phyloP scores from a whole-genome alignment of 352 stramenopile species.

The Globisporangium cederbergense region DNA sequence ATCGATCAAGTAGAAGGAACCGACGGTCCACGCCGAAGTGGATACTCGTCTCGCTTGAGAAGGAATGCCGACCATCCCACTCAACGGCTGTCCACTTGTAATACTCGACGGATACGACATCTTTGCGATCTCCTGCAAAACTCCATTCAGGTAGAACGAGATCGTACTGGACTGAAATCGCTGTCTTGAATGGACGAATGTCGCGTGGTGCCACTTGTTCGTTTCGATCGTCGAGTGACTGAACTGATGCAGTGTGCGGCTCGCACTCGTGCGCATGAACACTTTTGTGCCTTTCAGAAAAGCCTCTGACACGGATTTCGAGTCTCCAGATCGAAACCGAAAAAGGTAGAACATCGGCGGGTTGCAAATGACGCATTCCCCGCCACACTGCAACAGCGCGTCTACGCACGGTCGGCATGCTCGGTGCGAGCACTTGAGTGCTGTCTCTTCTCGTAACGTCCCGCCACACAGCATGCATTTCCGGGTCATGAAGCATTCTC shows the following conservation, averaged over 20 bases:
- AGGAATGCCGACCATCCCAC: conserved; percentile 53
- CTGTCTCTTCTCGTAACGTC: conserved; percentile 38
- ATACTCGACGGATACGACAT: conserved; percentile 66
- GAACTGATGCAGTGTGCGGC: conserved; percentile 51
- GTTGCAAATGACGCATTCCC: conserved; percentile 72
- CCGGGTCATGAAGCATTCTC: conserved; percentile 48
- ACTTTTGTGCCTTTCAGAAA: conserved; percentile 63
- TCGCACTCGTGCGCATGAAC: conserved; percentile 60
- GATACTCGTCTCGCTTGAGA: conserved; percentile 44
- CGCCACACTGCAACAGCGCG: conserved; percentile 44
- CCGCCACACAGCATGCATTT: conserved; percentile 55
- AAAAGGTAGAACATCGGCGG: conserved; percentile 72
- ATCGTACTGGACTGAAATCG: conserved; percentile 69
- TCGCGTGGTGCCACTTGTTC: conserved; percentile 46
- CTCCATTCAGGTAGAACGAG: conserved; percentile 57
- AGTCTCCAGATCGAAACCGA: conserved; percentile 62
- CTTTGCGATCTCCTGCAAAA: conserved; percentile 66
- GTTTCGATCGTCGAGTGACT: conserved; percentile 38
- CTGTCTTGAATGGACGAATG: conserved; percentile 57
- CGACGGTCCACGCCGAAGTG: conserved; percentile 43
- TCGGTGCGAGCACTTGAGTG: conserved; percentile 70
- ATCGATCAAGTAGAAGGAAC: conserved; percentile 68
- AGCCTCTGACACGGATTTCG: conserved; percentile 63
- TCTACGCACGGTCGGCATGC: conserved; percentile 57
- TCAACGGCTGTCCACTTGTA: conserved; percentile 46